Base-by-base conservation (phyloP, 2,329 filamentous ascomycete species). In the Aureobasidium sp. region DNA sequence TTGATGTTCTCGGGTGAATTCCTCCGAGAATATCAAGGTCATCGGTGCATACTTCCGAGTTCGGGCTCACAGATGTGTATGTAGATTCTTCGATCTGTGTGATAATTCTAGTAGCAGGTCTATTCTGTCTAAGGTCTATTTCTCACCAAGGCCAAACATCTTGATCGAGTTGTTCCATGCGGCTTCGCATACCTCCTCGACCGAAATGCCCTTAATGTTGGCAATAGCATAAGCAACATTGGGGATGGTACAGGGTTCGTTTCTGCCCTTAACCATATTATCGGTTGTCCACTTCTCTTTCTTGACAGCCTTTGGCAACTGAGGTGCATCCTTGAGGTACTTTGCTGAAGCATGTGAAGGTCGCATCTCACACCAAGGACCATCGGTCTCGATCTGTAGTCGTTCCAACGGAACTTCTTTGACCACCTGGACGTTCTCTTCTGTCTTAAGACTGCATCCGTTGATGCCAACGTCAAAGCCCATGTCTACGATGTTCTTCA, bases 401-500 rank as follows among this genome's bases (percentile, higher is more conserved):
- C 87, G 78, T 61, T 92, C 85, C 11, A 99, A 77, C 11, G 86
- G 88, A 42, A 97, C 85, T 63, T 87, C 83, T 65, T 82, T 85
- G 11, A 97, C 91, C 3, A 97, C 92, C 14, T 83, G 86, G 44
- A 96, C 84, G 68, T 97, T 99, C 72, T 96, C 91, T 11, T 82
- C 86, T 6, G 91, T 97, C 81, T 97, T 99, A 79, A 99, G 84
- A 69, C 90, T 95, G 75, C 94, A 99, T 5, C 94, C 94, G 71
- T 99, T 99, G 64, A 97, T 85, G n/a, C 94, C 93, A 64, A 99
- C 86, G 74, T 96, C 88, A 59, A 97, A 83, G 0, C 92, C 93
- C 49, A 95, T 74, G 2, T 85, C 85, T 68, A 95, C 85, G 61
- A 97, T 77, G 66, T 90, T 84, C 61, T 82, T 77, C 88, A 96